phyloP scores from a whole-genome alignment of 306 rosid species.

The Potentilla sterilis region DNA sequence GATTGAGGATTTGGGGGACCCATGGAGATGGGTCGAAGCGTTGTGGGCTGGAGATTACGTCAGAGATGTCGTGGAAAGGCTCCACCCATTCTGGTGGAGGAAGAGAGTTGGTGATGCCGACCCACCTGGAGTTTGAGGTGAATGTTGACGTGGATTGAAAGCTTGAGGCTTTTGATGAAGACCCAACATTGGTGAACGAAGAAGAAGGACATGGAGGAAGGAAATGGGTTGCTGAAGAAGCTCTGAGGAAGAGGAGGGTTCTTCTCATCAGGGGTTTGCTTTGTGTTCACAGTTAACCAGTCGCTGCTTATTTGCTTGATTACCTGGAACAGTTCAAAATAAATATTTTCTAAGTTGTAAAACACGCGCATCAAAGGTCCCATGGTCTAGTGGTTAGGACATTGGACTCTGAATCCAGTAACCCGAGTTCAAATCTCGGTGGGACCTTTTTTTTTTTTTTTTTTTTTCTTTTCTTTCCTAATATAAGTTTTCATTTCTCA shows the following conservation, averaged over 20 bases:
- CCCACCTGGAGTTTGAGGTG: slow-evolving; percentile 32
- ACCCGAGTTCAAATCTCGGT: slow-evolving; percentile 49
- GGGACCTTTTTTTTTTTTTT: slow-evolving; percentile 13
- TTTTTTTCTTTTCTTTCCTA: no score
- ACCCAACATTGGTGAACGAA: slow-evolving; percentile 27
- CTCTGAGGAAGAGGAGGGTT: slow-evolving; percentile 29
- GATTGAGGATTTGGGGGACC: slow-evolving; percentile 60
- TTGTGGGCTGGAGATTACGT: slow-evolving; percentile 46
- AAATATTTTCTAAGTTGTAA: no score
- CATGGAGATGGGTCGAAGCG: slow-evolving; percentile 62
- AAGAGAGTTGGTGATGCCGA: slow-evolving; percentile 37
- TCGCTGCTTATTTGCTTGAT: neutral
- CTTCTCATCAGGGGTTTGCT: slow-evolving; percentile 35
- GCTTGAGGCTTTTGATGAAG: slow-evolving; percentile 24
- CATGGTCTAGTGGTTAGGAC: slow-evolving; percentile 50
- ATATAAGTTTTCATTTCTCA: no score
- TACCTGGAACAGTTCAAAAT: neutral
- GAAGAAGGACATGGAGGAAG: slow-evolving; percentile 15
- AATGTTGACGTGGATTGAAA: slow-evolving; percentile 6
- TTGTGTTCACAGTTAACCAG: neutral
- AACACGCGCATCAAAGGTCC: neutral
- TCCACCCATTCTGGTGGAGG: slow-evolving; percentile 83
- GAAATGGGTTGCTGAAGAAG: slow-evolving; percentile 17
- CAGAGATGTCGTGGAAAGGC: slow-evolving; percentile 73
- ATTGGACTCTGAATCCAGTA: slow-evolving; percentile 54